Percentiles rank a stretch among this genome's conserved stretches.
Conservation (phyloP, 805 yeast species). For the Myxozyma sirexii region DNA sequence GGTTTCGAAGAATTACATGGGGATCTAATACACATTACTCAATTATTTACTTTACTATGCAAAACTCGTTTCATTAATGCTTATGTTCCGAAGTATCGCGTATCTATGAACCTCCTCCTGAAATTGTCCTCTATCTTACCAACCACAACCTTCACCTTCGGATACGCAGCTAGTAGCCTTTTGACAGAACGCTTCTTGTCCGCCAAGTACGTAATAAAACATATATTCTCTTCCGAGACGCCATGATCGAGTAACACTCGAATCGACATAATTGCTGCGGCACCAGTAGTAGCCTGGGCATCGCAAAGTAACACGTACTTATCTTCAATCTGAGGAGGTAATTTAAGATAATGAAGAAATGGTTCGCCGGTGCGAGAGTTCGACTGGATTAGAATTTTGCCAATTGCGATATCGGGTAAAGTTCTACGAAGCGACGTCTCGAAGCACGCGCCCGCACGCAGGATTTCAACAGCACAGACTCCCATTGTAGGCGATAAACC, state of each 20-base stretch:
- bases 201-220: slow-evolving; percentile 71
- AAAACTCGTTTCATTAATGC: too few relatives aligned
- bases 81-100: slow-evolving; percentile 33
- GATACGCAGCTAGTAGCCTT: slow-evolving; percentile 74
- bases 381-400: slow-evolving; percentile 84
- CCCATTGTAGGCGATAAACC: slow-evolving; percentile 42
- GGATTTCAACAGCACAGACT: slow-evolving; percentile 33
- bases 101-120: slow-evolving; percentile 30
- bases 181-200: slow-evolving; percentile 71
- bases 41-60: neutral
- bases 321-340: slow-evolving; percentile 53
- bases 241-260: slow-evolving; percentile 85
- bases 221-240: slow-evolving; percentile 61
- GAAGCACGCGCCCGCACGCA: slow-evolving; percentile 89
- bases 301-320: slow-evolving; percentile 66
- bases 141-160: slow-evolving; percentile 65
- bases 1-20: neutral
- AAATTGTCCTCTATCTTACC: slow-evolving; percentile 53
- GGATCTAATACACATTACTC: neutral
- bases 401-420: slow-evolving; percentile 75
- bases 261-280: slow-evolving; percentile 92
- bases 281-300: slow-evolving; percentile 88
- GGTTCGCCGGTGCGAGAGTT: slow-evolving; percentile 94
- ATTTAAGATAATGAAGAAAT: slow-evolving; percentile 75
- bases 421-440: slow-evolving; percentile 75